phyloP scores from a whole-genome alignment of 495 filamentous ascomycete genomes.

The Penicillium fimorum region DNA sequence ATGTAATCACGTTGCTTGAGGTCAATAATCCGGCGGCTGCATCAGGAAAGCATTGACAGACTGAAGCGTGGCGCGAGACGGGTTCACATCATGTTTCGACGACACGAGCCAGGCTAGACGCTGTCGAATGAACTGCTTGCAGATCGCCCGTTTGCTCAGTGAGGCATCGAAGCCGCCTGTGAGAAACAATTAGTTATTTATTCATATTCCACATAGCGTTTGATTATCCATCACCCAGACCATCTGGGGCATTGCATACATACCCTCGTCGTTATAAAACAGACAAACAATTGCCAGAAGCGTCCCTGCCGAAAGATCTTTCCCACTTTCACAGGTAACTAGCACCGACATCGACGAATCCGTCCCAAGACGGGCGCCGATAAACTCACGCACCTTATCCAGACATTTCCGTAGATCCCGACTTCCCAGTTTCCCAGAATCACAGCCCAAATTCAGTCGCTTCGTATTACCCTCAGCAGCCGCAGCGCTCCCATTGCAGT shows the following conservation, averaged over 20 bases:
- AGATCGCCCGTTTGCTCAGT: constrained; percentile 41
- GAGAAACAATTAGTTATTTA: constrained; percentile 19
- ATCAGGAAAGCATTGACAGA: constrained; percentile 88
- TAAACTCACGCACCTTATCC: constrained; percentile 51
- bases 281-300: constrained; percentile 62
- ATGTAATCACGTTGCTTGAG: not conserved
- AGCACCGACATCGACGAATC: constrained; percentile 43
- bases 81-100: constrained; percentile 71
- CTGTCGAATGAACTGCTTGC: constrained; percentile 74
- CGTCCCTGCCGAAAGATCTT: constrained; percentile 63
- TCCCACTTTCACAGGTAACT: constrained; percentile 60
- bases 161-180: constrained; percentile 34
- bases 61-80: constrained; percentile 76
- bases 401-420: constrained; percentile 69
- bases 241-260: constrained; percentile 4
- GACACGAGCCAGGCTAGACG: constrained; percentile 76
- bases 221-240: constrained; percentile 15
- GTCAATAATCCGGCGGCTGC: constrained; percentile 44
- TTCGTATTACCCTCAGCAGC: constrained; percentile 31
- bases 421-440: constrained; percentile 67
- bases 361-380: constrained; percentile 28
- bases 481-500: constrained; percentile 40
- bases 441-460: constrained; percentile 62
- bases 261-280: constrained; percentile 58
- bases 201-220: constrained; percentile 25